Evolutionary conservation across 2,329 filamentous ascomycete species (phyloP), one percentile per base, ranked within the genome.

Genomic region (Fusarium oxysporum): DNA sequence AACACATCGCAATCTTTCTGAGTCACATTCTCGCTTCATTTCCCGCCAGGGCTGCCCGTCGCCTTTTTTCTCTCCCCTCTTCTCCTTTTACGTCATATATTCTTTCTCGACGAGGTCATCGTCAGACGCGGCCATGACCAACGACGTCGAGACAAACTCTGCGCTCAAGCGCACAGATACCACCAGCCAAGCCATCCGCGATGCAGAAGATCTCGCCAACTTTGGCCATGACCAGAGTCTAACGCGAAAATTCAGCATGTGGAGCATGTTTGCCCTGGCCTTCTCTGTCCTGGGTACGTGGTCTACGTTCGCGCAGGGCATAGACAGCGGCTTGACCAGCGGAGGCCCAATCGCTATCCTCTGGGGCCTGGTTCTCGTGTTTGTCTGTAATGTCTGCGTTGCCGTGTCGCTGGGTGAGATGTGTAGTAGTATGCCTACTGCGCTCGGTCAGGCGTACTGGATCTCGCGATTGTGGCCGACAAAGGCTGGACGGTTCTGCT

Each of bases 371-470:
- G 79, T 82, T 8, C 82, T 89, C n/a, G 87, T 89, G 64, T 85
- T 86, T 10, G 68, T 79, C 37, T 89, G 87, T 75, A 88, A 87
- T 62, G 56, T 87, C 3, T 88, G 86, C 64, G 86, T 89, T 44
- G 87, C 86, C 17, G 71, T 88, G 6, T 89, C 87, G 6, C 81
- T 90, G 44, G 88, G 87, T 51, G 88, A 90, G 78, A 81, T 90
- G 48, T 85, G 84, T 75, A 89, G 86, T 70, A 85, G 84, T 70
- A 90, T 90, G 88, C 89, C 89, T 8, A 90, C 88, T 0, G 88
- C 88, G 0, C 80, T 90, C 5, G 89, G 89, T 1, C 89, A 91
- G 79, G 88, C 88, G 0, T 90, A 88, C 77, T 91, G 88, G 87
- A 79, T 82, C 61, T 80, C 80, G 32, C 78, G 78, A 4, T 76